A percentile compares a stretch with the other conserved stretches of the same genome.
Evolutionary conservation across 1,139 yeast genomes (phyloP).

Genomic region (Suhomyces coccinellae): DNA sequence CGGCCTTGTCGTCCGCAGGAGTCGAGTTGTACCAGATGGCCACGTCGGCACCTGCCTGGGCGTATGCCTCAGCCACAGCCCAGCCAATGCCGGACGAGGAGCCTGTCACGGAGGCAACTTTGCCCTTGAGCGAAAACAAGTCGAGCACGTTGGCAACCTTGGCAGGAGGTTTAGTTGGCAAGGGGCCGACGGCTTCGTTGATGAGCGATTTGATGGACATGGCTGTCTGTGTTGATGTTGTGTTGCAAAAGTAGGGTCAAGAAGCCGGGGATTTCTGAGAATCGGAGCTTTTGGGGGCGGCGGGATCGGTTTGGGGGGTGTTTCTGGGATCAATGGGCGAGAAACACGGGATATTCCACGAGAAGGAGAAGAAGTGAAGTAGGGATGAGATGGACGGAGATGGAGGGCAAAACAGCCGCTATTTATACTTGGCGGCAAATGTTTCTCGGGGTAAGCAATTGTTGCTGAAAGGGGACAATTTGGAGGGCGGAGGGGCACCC

Average conservation of each 20-base stretch:
- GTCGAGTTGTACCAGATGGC: conserved; percentile 80
- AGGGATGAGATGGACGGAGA: neutral
- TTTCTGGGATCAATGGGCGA: neutral
- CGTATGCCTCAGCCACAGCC: conserved; percentile 81
- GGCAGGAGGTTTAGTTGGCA: conserved; percentile 26
- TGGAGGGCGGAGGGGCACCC: neutral
- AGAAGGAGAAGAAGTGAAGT: neutral
- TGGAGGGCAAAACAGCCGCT: neutral
- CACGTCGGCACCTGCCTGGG: conserved; percentile 90
- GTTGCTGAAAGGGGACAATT: neutral
- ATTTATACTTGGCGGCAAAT: neutral
- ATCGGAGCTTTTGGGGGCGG: neutral
- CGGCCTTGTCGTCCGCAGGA: conserved; percentile 62
- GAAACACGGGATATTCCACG: neutral
- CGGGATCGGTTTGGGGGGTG: neutral
- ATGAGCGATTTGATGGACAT: conserved; percentile 13
- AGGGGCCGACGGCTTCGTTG: conserved; percentile 14
- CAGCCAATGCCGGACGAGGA: conserved; percentile 84
- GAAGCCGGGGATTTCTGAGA: neutral
- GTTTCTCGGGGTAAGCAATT: neutral
- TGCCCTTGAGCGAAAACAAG: conserved; percentile 71
- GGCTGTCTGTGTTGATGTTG: neutral
- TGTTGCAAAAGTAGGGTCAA: neutral
- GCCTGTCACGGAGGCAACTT: conserved; percentile 87
- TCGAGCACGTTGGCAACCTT: conserved; percentile 40